Base-by-base conservation (phyloP, 139 green algal genomes). In the Chlorella vulgaris region DNA sequence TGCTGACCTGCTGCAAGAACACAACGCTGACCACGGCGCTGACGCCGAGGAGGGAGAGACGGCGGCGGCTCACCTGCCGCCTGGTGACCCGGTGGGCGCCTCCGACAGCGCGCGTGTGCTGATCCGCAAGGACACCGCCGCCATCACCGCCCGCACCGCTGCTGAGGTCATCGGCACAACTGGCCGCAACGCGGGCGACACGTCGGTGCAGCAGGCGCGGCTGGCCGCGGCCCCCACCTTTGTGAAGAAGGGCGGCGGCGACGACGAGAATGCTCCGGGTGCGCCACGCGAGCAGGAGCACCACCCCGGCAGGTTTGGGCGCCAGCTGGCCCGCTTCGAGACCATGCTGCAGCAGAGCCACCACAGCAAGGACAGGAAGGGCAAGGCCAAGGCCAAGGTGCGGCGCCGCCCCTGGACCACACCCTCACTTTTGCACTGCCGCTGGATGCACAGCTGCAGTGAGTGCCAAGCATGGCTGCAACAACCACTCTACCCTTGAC, bases 11-110 rank as follows among this genome's bases (percentile, higher is more conserved):
- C 73, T 90, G 62, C 77, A 39, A 0, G 87, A 91, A 69, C 82
- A 87, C 79, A 85, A 86, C 70, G 73, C 73, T 26, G 71, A 84
- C n/a, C 83, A 84, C 7, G 75, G 88, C 5, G 81, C 86, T 1
- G 69, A 67, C 5, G 83, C 81, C 33, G 80, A 18, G 3, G 69
- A 84, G 10, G 88, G 63, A 60, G 76, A 86, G 69, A 67, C n/a
- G 33, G 36, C 33, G 78, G 18, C 33, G n/a, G n/a, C n/a, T n/a
- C n/a, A n/a, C n/a, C n/a, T n/a, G n/a, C n/a, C n/a, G n/a, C n/a
- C n/a, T n/a, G n/a, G n/a, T n/a, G n/a, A n/a, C n/a, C n/a, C n/a
- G n/a, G n/a, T n/a, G n/a, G n/a, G n/a, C n/a, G n/a, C n/a, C n/a
- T n/a, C n/a, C n/a, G n/a, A n/a, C n/a, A n/a, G n/a, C n/a, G n/a